Base-by-base conservation (phyloP, 1,139 yeast species). In the Scheffersomyces stambukii region DNA sequence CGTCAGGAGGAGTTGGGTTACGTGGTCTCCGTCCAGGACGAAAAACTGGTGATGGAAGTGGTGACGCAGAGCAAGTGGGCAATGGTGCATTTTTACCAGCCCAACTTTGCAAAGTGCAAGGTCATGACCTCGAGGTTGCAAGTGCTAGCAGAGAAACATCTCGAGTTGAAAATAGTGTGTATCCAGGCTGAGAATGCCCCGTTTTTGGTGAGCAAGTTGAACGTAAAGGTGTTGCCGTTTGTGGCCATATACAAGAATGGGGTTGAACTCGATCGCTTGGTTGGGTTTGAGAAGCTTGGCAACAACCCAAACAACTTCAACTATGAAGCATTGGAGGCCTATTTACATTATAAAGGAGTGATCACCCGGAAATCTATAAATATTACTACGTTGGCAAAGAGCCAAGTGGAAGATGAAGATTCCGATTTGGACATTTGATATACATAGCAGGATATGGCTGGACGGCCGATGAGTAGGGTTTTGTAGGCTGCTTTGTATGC, bases 141-240 rank as follows among this genome's bases (percentile, higher is more conserved):
- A 28, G 28, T 41, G 17, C 27, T 46, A 20, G 78, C 93, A 0
- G 64, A 64, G 30, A 75, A 70, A 37, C 85, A 84, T 51, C 46
- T 81, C 21, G 57, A 62, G 1, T 61, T 83, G 2, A 65, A 65
- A 36, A 73, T 82, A 33, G 54, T 76, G 16, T 64, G 70, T 28
- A 68, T 82, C n/a, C 61, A 69, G 33, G 95, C 84, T 0, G 70
- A 64, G 24, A 57, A 70, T 16, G 82, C 89, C 1, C 88, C 94
- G 3, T 85, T 85, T 46, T 57, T 85, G 28, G 85, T 77, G 4
- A 57, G 75, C 2, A 77, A 75, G 44, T 63, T 85, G 26, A 59
- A 63, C 2, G 63, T 85, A 28, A 75, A 80, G 45, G 78, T 81
- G 5, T 61, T 85, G 7, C 95, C 95, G 1, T 80, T 79, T 43